A percentile compares a stretch with the other conserved stretches of the same genome.
Conservation (phyloP, 805 yeast species). For the Pichia nakasei region DNA sequence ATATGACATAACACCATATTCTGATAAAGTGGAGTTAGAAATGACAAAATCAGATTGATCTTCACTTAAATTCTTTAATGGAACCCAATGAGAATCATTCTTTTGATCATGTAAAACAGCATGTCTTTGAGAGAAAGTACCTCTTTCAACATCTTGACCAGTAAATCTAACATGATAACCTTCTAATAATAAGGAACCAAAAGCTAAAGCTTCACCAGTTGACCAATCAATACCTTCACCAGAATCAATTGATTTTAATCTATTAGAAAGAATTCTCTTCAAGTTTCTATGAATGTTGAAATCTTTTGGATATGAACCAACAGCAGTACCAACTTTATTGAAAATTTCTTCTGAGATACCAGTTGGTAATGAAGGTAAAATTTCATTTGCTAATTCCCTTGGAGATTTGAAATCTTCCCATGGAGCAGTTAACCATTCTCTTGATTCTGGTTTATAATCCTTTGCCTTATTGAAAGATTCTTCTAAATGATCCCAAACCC, state of each 20-base stretch:
- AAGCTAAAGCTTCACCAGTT: conserved; percentile 98
- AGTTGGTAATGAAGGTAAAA: conserved; percentile 94
- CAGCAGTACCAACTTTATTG: conserved; percentile 67
- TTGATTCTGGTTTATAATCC: conserved; percentile 80
- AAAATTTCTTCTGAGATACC: conserved; percentile 66
- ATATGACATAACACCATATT: conserved; percentile 98
- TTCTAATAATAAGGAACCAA: conserved; percentile 83
- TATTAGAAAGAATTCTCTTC: conserved; percentile 83
- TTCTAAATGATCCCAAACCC: conserved; percentile 96
- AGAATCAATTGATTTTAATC: conserved; percentile 71
- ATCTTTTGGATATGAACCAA: conserved; percentile 78
- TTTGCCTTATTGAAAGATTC: conserved; percentile 82
- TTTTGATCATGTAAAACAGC: conserved; percentile 95
- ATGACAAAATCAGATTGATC: conserved; percentile 82
- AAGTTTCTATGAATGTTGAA: conserved; percentile 91
- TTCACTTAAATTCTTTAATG: conserved; percentile 70
- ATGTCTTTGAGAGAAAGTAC: conserved; percentile 99
- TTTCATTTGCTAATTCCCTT: conserved; percentile 90
- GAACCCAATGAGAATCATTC: conserved; percentile 74
- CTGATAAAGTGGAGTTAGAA: conserved; percentile 92
- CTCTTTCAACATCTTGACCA: conserved; percentile 99
- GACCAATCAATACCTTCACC: conserved; percentile 99
- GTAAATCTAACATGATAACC: conserved; percentile 96
- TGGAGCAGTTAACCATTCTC: conserved; percentile 98
- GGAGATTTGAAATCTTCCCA: conserved; percentile 99